Evolutionary conservation across 768 basidiomycete genomes (phyloP), one percentile per base, ranked within the genome.

Genomic region (Auriculariales sp.): DNA sequence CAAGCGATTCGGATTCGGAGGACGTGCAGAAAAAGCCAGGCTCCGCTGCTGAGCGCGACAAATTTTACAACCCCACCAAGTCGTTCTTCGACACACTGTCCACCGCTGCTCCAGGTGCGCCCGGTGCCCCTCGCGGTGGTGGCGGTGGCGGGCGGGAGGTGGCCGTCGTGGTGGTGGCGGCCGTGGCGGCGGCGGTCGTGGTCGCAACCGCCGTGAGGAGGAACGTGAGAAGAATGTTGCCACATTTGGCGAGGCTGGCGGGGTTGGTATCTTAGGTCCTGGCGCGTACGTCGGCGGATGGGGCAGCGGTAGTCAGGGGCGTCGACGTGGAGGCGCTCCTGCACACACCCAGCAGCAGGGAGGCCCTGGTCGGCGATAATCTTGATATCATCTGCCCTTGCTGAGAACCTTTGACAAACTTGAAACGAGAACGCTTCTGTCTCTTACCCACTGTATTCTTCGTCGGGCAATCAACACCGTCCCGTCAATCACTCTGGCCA

Each of bases 231-330:
- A 75, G 63, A 90, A 90, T 57, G 78, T 90, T 7, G 82, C 83
- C 28, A 90, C 87, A 6, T 91, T 91, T 70, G 88, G 87, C 2
- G 87, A 90, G 61, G 78, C 86, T 6, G 85, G 85, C 10, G 82
- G 82, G 45, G 75, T 83, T 15, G 83, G 85, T 4, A 61, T 85
- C 47, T 72, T 86, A 70, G 84, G 84, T 0, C 83, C 83, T 25
- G 82, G 82, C 32, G 80, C 78, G 10, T 84, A 85, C 63, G 80
- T 83, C n/a, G 74, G 77, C 45, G 83, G 80, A 15, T 85, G 82
- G 80, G 81, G 82, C 31, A 81, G 80, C 12, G 77, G 77, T 63
- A 77, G 82, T 15, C 62, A 72, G 17, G 67, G 68, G 2, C 66
- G 71, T 47, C 64, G 70, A 22, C 64, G 69, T 27, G 42, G 52